Base-by-base conservation (phyloP, 495 filamentous ascomycete genomes). In the Trichocladium antarcticum region DNA sequence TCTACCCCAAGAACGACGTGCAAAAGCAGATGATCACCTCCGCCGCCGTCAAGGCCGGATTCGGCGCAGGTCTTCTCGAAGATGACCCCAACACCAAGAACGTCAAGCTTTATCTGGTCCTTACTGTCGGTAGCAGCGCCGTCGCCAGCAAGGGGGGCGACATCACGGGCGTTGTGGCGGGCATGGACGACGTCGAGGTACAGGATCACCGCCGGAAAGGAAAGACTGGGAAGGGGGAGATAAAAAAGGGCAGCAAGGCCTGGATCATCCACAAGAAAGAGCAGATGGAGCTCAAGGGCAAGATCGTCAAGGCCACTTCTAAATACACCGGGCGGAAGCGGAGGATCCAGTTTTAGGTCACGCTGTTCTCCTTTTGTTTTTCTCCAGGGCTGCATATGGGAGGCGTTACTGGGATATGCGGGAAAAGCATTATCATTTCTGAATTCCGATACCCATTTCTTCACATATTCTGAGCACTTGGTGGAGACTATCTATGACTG, bases 221-320 rank as follows among this genome's bases (percentile, higher is more conserved):
- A 1, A 52, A 69, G 47, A 57, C 45, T 46, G 69, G 74, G 21
- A 76, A 70, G 51, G 68, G 74, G 17, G 71, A 73, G 36, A 61
- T 77, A 0, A 78, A 75, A 58, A 95, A 94, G 68, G 88, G 89
- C 4, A 82, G 82, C 57, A 94, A 85, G 66, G 75, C 73, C 29
- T 96, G 89, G 89, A 95, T 98, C 54, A 56, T 92, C 70, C 78
- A 79, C 59, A 98, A 96, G 69, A 98, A 98, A 69, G 87, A 93
- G 53, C 86, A 93, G 69, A 89, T 92, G 85, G 83, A 87, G 65
- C 75, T 76, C 59, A 94, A 95, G 68, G 92, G 92, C 17, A 96
- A 92, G 74, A 77, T 94, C 11, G 88, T 96, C 49, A 96, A 95
- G 75, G 67, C 78, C 4, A 84, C 74, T 53, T 89, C 85, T 17